Conservation (phyloP, 1,139 yeast species). For the Yamadazyma atlantica region DNA sequence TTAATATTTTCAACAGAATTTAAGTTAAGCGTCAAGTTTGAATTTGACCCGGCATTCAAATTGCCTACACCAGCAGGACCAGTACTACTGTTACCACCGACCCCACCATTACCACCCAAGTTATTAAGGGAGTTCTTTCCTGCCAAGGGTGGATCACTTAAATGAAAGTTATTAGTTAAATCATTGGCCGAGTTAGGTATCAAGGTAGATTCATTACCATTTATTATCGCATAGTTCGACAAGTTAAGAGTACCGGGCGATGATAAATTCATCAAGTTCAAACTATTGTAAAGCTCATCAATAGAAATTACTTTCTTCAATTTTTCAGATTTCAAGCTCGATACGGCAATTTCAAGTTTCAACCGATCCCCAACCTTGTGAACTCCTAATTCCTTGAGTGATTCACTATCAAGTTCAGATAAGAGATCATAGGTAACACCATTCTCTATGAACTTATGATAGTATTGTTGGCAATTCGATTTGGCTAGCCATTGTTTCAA, state of each 20-base stretch:
- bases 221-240: slow-evolving; percentile 12
- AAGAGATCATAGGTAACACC: slow-evolving; percentile 62
- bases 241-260: slow-evolving; percentile 12
- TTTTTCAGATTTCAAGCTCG: slow-evolving; percentile 37
- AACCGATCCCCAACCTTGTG: slow-evolving; percentile 79
- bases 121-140: background rate
- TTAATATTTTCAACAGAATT: slow-evolving; percentile 11
- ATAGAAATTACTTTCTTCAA: slow-evolving; percentile 34
- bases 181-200: slow-evolving; percentile 7
- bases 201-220: slow-evolving; percentile 15
- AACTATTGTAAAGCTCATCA: slow-evolving; percentile 27
- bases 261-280: slow-evolving; percentile 19
- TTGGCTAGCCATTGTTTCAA: slow-evolving; percentile 38
- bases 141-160: slow-evolving; percentile 3
- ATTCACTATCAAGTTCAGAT: slow-evolving; percentile 63
- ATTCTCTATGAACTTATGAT: slow-evolving; percentile 38
- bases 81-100: slow-evolving; percentile 1
- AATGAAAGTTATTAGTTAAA: slow-evolving; percentile 7
- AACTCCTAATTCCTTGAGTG: slow-evolving; percentile 76
- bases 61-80: no score
- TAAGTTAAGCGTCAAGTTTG: slow-evolving; percentile 6
- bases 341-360: slow-evolving; percentile 56
- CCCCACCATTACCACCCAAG: background rate
- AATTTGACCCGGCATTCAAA: slow-evolving; percentile 4
- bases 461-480: slow-evolving; percentile 39